Percentiles rank a stretch among this genome's conserved stretches.
These are phyloP conservation scores for Elsinoe australis DNA, from an alignment of 2,329 filamentous ascomycete genomes.

Conservation along the genomic window DNA sequence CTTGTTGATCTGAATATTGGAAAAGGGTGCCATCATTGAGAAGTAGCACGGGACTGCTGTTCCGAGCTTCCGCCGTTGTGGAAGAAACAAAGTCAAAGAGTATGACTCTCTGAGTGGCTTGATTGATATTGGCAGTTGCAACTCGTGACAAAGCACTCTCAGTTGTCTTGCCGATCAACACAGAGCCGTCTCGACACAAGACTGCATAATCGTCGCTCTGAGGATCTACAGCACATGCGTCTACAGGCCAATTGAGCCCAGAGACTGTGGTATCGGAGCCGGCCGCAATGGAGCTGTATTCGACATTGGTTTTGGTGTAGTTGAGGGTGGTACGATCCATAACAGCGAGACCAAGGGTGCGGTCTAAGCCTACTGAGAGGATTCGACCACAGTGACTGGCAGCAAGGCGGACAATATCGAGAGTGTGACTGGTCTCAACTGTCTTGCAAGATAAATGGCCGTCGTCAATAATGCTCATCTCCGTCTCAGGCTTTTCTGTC, in stretches of 20 bases:
- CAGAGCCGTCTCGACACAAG: neutral
- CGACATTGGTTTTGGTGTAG: neutral
- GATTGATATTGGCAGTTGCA: neutral
- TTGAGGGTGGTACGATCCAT: slow-evolving; percentile 19
- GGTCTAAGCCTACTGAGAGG: slow-evolving; percentile 63
- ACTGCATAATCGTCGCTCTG: neutral
- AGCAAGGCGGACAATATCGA: slow-evolving; percentile 61
- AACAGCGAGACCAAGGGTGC: slow-evolving; percentile 44
- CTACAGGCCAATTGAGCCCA: slow-evolving; percentile 3
- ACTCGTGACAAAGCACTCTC: neutral
- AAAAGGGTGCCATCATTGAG: slow-evolving; percentile 20
- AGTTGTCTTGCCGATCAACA: neutral
- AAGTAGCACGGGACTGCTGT: slow-evolving; percentile 27
- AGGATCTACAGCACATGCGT: neutral
- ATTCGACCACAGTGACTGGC: slow-evolving; percentile 58
- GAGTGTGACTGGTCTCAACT: slow-evolving; percentile 52
- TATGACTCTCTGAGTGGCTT: neutral
- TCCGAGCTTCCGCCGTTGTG: slow-evolving; percentile 24
- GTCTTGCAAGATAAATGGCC: slow-evolving; percentile 54
- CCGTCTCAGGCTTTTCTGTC: slow-evolving; percentile 35
- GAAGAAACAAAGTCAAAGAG: slow-evolving; percentile 47
- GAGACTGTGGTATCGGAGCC: too few species aligned
- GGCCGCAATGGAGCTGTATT: too few species aligned
- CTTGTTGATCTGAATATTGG: neutral
- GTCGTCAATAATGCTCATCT: slow-evolving; percentile 42